Conservation (phyloP, 306 rosid species). For the Adenanthera pavonina region DNA sequence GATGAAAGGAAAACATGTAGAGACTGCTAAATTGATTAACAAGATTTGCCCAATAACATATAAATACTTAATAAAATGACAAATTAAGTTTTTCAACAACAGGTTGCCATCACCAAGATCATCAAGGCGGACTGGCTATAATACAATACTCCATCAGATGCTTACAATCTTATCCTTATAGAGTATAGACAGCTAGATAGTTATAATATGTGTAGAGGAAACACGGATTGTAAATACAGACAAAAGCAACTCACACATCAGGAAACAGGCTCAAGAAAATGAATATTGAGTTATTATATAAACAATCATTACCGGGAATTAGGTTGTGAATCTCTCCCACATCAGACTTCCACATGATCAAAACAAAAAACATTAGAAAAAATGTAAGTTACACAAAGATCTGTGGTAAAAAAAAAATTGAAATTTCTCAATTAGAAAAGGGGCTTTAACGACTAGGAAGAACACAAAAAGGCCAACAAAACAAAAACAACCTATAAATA, state of each 20-base stretch:
- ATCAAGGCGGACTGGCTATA: conserved; percentile 29
- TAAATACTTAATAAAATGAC: conserved; percentile 17
- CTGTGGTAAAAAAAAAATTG: background rate
- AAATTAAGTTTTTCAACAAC: conserved; percentile 28
- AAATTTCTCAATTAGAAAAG: background rate
- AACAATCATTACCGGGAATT: conserved; percentile 82
- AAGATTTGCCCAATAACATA: conserved; percentile 26
- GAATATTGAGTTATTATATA: conserved; percentile 25
- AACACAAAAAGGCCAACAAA: background rate
- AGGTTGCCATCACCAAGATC: conserved; percentile 26
- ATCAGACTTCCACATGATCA: conserved; percentile 86
- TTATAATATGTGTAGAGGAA: conserved; percentile 3
- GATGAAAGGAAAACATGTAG: background rate
- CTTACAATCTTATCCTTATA: background rate
- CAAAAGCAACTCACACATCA: conserved; percentile 13
- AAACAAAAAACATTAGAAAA: conserved; percentile 46
- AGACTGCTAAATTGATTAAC: background rate
- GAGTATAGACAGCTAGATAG: conserved; percentile 12
- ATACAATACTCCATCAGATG: background rate
- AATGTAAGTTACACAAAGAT: conserved; percentile 53
- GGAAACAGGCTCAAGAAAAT: conserved; percentile 13
- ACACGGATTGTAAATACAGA: conserved; percentile 18
- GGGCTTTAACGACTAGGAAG: background rate
- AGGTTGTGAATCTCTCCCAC: conserved; percentile 87
- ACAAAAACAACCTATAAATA: conserved; percentile 15